Percentiles rank a stretch among this genome's conserved stretches.
Evolutionary conservation across 2,329 filamentous ascomycete genomes (phyloP).

Genomic region (Dryadomyces sulphureus): DNA sequence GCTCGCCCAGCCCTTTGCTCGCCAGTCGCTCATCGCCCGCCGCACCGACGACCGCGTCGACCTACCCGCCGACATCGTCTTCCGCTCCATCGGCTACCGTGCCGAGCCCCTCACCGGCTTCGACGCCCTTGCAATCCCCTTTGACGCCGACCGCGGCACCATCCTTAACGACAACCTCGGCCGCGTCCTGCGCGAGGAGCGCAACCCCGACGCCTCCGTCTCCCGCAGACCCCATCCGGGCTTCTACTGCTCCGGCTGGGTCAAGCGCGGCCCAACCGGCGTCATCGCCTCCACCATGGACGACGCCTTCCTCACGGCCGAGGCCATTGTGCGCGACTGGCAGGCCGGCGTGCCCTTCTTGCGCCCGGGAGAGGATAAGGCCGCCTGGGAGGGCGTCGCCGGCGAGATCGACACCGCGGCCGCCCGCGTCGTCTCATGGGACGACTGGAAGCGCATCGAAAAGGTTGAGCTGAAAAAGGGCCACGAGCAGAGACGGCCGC

Average conservation of each 20-base stretch:
- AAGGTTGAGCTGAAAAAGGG: slow-evolving; percentile 58
- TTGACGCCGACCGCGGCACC: slow-evolving; percentile 58
- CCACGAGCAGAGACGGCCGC: slow-evolving; percentile 51
- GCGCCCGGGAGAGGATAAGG: slow-evolving; percentile 3
- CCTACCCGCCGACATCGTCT: slow-evolving; percentile 57
- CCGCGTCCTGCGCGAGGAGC: slow-evolving; percentile 39
- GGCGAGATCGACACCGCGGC: slow-evolving; percentile 33
- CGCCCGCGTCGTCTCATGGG: slow-evolving; percentile 58
- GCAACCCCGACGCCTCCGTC: slow-evolving; percentile 16
- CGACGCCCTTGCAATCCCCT: slow-evolving; percentile 56
- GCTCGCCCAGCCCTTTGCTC: slow-evolving; percentile 40
- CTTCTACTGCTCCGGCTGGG: slow-evolving; percentile 90
- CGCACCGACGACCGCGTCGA: slow-evolving; percentile 31
- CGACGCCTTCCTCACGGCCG: slow-evolving; percentile 81
- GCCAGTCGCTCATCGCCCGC: slow-evolving; percentile 31
- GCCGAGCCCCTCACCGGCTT: slow-evolving; percentile 66
- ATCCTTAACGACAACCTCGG: slow-evolving; percentile 74
- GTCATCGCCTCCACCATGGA: slow-evolving; percentile 95
- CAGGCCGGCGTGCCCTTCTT: slow-evolving; percentile 26
- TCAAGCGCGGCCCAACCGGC: slow-evolving; percentile 85
- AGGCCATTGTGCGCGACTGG: slow-evolving; percentile 75
- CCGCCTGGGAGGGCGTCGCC: slow-evolving; percentile 67
- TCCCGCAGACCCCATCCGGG: slow-evolving; percentile 42
- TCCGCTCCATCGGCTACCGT: slow-evolving; percentile 92
- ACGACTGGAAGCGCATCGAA: slow-evolving; percentile 76